Conservation (phyloP, 768 basidiomycete species). For the Leccinum sublutescens region DNA sequence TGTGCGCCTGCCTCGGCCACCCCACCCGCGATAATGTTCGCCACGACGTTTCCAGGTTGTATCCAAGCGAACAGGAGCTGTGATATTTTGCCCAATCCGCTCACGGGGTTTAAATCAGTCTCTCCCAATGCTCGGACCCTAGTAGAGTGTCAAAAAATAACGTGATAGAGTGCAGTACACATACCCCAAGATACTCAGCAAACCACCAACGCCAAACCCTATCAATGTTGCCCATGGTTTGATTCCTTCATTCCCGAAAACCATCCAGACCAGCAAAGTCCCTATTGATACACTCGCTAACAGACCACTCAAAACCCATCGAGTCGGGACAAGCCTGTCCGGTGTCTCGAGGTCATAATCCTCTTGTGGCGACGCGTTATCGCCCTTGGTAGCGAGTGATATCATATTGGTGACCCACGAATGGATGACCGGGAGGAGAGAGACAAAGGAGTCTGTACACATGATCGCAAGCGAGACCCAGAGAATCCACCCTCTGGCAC, state of each 20-base stretch:
- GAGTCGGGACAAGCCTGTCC: constrained; percentile 75
- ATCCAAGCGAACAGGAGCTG: constrained; percentile 94
- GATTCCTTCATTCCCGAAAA: constrained; percentile 91
- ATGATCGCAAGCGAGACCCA: constrained; percentile 95
- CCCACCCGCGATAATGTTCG: constrained; percentile 95
- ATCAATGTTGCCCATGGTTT: constrained; percentile 92
- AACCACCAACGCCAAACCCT: constrained; percentile 77
- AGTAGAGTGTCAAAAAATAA: constrained; percentile 7
- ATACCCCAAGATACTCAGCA: constrained; percentile 86
- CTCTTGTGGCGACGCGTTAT: constrained; percentile 21
- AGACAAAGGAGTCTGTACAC: constrained; percentile 89
- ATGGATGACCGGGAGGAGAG: constrained; percentile 70
- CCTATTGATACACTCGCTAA: constrained; percentile 60
- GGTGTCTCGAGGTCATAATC: constrained; percentile 73
- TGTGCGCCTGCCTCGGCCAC: constrained; percentile 96
- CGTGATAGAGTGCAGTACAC: constrained; percentile 23
- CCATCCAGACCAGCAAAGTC: constrained; percentile 77
- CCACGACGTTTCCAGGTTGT: constrained; percentile 94
- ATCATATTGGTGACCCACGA: constrained; percentile 46
- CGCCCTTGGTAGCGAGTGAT: constrained; percentile 29
- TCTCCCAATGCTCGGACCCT: constrained; percentile 94
- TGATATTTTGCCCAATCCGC: constrained; percentile 91
- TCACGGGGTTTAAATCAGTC: constrained; percentile 91
- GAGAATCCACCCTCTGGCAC: constrained; percentile 96
- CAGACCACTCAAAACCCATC: constrained; percentile 77